These are phyloP conservation scores for Huiozyma naganishii DNA, from an alignment of 805 yeast genomes.

Conservation along the genomic window DNA sequence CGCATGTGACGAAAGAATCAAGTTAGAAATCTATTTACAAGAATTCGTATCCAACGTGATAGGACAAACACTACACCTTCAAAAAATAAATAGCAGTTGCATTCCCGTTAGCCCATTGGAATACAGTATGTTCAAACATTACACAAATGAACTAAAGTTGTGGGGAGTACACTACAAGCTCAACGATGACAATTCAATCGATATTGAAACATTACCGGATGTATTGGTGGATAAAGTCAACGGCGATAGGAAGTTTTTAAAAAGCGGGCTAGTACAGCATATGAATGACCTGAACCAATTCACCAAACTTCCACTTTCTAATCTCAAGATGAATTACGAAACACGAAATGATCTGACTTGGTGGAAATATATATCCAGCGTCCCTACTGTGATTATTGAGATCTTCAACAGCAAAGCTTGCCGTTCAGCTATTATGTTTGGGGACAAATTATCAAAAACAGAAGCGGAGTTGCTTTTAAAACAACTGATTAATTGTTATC, in stretches of 20 bases:
- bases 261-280: slow-evolving; percentile 34
- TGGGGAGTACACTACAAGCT: slow-evolving; percentile 37
- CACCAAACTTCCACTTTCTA: slow-evolving; percentile 9
- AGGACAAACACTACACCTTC: slow-evolving; percentile 10
- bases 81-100: slow-evolving; percentile 7
- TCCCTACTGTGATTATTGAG: slow-evolving; percentile 45
- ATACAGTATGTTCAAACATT: slow-evolving; percentile 22
- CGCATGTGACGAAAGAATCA: slow-evolving; percentile 71
- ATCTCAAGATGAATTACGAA: background rate
- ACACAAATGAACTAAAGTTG: slow-evolving; percentile 18
- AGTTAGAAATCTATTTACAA: slow-evolving; percentile 41
- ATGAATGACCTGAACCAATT: slow-evolving; percentile 32
- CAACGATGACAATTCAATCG: background rate
- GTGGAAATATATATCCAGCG: slow-evolving; percentile 30
- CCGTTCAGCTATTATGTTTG: slow-evolving; percentile 61
- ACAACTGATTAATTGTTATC: slow-evolving; percentile 36
- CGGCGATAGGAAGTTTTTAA: slow-evolving; percentile 24
- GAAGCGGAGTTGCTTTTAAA: slow-evolving; percentile 39
- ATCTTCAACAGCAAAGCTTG: slow-evolving; percentile 54
- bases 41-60: slow-evolving; percentile 27
- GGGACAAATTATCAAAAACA: slow-evolving; percentile 34
- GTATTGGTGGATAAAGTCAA: slow-evolving; percentile 29
- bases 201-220: slow-evolving; percentile 31
- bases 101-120: slow-evolving; percentile 25
- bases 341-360: slow-evolving; percentile 16